Evolutionary conservation across 495 filamentous ascomycete species (phyloP).

Genomic region (Filosporella fistucella): DNA sequence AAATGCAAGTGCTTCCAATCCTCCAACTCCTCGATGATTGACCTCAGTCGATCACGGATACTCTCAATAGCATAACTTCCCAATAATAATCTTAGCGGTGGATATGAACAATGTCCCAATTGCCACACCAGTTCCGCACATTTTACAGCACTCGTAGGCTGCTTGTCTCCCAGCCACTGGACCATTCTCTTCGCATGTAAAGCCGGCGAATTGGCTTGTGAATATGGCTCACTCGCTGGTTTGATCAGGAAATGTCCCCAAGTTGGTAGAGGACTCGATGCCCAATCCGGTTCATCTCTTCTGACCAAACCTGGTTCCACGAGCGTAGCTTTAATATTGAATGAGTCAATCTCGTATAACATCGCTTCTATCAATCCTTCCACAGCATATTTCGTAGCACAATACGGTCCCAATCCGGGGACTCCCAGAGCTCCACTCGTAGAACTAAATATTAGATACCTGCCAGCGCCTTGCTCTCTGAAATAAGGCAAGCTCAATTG

Average conservation of each 20-base stretch:
- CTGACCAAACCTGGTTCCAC: conserved; percentile 88
- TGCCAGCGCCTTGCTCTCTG: conserved; percentile 63
- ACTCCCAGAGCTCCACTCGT: conserved; percentile 87
- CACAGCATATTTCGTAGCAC: conserved; percentile 93
- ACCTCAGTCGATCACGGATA: conserved; percentile 81
- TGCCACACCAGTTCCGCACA: conserved; percentile 97
- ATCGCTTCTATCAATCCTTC: conserved; percentile 94
- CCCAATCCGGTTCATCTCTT: conserved; percentile 57
- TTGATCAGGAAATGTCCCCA: conserved; percentile 94
- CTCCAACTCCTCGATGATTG: conserved; percentile 91
- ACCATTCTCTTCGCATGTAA: conserved; percentile 89
- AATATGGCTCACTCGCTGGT: conserved; percentile 76
- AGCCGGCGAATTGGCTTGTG: conserved; percentile 69
- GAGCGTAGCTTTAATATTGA: conserved; percentile 87
- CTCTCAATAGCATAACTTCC: conserved; percentile 95
- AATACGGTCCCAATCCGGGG: conserved; percentile 88
- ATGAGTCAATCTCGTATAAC: conserved; percentile 88
- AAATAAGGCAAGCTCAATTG: conserved; percentile 88
- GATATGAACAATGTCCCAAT: conserved; percentile 86
- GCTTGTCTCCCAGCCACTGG: conserved; percentile 89
- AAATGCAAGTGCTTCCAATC: conserved; percentile 82
- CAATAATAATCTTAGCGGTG: conserved; percentile 77
- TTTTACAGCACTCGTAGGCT: conserved; percentile 88
- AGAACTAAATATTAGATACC: conserved; percentile 91
- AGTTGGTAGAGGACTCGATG: conserved; percentile 54